A percentile compares a stretch with the other conserved stretches of the same genome.
phyloP scores from a whole-genome alignment of 2,329 filamentous ascomycete species.

The Xylaria sp. region DNA sequence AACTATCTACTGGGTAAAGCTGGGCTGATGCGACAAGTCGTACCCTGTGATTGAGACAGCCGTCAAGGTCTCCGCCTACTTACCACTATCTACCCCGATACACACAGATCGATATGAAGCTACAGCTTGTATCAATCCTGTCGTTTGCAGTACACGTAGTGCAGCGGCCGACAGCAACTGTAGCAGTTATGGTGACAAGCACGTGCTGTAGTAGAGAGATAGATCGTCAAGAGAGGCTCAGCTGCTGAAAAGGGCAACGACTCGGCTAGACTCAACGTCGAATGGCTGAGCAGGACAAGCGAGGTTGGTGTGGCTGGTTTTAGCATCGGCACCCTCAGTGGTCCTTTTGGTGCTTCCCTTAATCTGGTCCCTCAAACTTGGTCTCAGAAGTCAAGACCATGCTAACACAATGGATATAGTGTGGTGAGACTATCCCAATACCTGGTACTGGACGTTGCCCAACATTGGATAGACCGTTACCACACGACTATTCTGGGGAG shows the following conservation, averaged over 20 bases:
- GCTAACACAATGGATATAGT: not conserved
- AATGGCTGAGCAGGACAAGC: slow-evolving; percentile 8
- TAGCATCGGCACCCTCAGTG: not conserved
- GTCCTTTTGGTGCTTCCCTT: not conserved
- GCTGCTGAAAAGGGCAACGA: slow-evolving; percentile 10
- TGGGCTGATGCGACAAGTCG: too few species aligned
- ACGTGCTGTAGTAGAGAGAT: too few species aligned
- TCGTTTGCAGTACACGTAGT: not conserved
- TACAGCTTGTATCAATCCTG: too few species aligned
- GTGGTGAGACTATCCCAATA: slow-evolving; percentile 1
- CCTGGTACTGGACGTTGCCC: not conserved
- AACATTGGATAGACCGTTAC: not conserved
- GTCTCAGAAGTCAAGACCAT: not conserved
- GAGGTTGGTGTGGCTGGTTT: slow-evolving; percentile 12
- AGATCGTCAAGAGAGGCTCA: slow-evolving; percentile 9
- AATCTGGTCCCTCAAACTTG: not conserved
- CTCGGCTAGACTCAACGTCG: slow-evolving; percentile 12
- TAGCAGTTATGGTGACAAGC: not conserved
- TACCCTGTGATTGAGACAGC: not conserved
- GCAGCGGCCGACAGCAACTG: slow-evolving; percentile 17
- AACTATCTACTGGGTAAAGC: too few species aligned
- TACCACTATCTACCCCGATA: not conserved
- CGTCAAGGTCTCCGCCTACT: not conserved
- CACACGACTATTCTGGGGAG: not conserved
- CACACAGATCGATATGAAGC: not conserved